These are phyloP conservation scores for Colletotrichum lindemuthianum DNA, from an alignment of 2,329 filamentous ascomycete species.

Conservation along the genomic window DNA sequence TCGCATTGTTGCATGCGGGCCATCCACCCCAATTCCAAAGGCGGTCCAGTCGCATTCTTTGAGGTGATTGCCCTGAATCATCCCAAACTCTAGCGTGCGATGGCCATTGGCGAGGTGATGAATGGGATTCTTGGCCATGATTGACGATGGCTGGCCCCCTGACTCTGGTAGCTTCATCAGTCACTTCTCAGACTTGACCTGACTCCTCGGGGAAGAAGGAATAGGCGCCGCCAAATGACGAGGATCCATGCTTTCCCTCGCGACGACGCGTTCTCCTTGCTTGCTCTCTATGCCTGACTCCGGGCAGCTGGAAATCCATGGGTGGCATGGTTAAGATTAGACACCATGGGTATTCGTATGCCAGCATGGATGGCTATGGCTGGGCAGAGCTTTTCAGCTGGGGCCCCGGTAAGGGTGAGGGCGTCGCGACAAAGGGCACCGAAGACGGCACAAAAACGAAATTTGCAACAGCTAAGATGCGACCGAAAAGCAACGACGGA, in stretches of 20 bases:
- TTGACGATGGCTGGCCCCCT: constrained; percentile 13
- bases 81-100: constrained; percentile 18
- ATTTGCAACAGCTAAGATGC: constrained; percentile 2
- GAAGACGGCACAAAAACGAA: constrained; percentile 2
- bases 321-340: constrained; percentile 28
- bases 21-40: constrained; percentile 16
- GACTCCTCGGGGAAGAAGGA: constrained; percentile 9
- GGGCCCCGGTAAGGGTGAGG: neutral
- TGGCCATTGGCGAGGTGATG: constrained; percentile 15
- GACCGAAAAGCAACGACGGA: constrained; percentile 6
- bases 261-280: neutral
- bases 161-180: constrained; percentile 3
- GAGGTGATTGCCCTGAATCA: constrained; percentile 29
- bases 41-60: constrained; percentile 22
- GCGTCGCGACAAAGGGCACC: constrained; percentile 22
- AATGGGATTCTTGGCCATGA: constrained; percentile 15
- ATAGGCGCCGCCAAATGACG: constrained; percentile 24
- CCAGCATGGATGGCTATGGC: neutral
- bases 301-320: constrained; percentile 22
- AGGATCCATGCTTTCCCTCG: constrained; percentile 21
- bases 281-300: constrained; percentile 22
- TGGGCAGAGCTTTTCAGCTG: neutral
- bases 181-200: neutral
- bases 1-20: constrained; percentile 29
- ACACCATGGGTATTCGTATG: neutral